Base-by-base conservation (phyloP, 768 basidiomycete species). In the Russula compacta region DNA sequence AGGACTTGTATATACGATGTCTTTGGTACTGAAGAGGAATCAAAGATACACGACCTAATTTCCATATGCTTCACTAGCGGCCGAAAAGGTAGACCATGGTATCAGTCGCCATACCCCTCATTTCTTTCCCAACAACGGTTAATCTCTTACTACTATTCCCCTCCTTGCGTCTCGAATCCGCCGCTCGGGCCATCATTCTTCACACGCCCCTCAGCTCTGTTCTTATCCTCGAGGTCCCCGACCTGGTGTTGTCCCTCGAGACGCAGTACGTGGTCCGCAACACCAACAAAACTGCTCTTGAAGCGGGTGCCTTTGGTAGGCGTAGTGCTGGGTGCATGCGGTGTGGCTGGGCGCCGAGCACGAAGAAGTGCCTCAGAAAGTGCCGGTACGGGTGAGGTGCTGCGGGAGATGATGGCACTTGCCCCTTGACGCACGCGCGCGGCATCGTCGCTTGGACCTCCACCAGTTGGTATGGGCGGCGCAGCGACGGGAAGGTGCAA, bases 311-410 rank as follows among this genome's bases (percentile, higher is more conserved):
- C 83, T 67, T 83, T 86, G 54, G 68, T 38, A 6, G 58, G 60
- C 19, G 67, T 48, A 64, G 62, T 60, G 35, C 63, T 54, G 24
- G 68, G 62, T 11, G 67, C 53, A 6, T 67, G 66, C 10, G 59
- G 67, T 6, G 67, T 56, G 29, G 66, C 65, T 10, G 70, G 69
- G 51, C 86, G 79, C 46, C 86, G 81, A 64, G 80, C 86, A 67
- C 87, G 81, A 46, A 87, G 68, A 47, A 88, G 77, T 1, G 85
- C 85, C 66, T 88, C 87, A 68, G 88, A 87, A 15, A 88, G 75
- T 38, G 84, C 79, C 10, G 81, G 78, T 4, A 77, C 75, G n/a
- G 83, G 81, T 6, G 81, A 79, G 7, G 72, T 65, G 61, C 75
- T 74, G 11, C 76, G 74, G 9, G 77, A 71, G 1, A 55, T 29